phyloP scores from a whole-genome alignment of 345 rosid species.

The Streptanthus diversifolius region DNA sequence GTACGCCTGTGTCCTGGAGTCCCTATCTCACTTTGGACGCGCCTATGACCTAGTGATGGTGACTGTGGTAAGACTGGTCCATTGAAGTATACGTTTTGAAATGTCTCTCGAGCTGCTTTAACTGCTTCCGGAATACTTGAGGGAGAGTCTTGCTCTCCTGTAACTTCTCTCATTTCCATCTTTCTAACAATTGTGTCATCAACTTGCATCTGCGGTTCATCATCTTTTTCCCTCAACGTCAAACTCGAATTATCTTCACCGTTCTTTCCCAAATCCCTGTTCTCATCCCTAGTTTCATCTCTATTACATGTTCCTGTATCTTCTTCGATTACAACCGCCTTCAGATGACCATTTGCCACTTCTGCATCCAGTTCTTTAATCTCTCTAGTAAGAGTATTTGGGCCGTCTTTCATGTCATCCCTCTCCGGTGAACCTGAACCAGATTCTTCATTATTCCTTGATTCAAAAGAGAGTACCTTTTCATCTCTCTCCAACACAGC shows the following conservation, averaged over 20 bases:
- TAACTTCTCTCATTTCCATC: slow-evolving; percentile 54
- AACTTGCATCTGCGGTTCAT: slow-evolving; percentile 12
- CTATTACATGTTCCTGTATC: neutral
- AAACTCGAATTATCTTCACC: slow-evolving; percentile 15
- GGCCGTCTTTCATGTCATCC: neutral
- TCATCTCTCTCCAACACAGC: slow-evolving; percentile 13
- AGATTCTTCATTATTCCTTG: slow-evolving; percentile 15
- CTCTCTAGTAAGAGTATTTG: slow-evolving; percentile 9
- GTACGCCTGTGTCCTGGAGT: slow-evolving; percentile 43
- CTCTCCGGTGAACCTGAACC: slow-evolving; percentile 12
- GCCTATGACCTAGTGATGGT: slow-evolving; percentile 49
- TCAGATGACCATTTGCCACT: slow-evolving; percentile 15
- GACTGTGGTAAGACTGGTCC: slow-evolving; percentile 37
- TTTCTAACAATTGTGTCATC: slow-evolving; percentile 35
- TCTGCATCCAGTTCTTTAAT: neutral
- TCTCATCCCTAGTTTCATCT: slow-evolving; percentile 16
- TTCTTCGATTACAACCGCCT: slow-evolving; percentile 4
- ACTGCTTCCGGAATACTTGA: slow-evolving; percentile 10
- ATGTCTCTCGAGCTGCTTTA: slow-evolving; percentile 31
- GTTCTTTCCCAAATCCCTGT: neutral
- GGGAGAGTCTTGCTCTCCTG: slow-evolving; percentile 40
- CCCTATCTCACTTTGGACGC: slow-evolving; percentile 60
- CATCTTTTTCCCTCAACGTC: slow-evolving; percentile 13
- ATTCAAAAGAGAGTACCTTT: slow-evolving; percentile 11
- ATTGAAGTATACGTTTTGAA: slow-evolving; percentile 29